Percentiles rank a stretch among this genome's conserved stretches.
Evolutionary conservation across 345 rosid genomes (phyloP).

Genomic region (Citrus medica): DNA sequence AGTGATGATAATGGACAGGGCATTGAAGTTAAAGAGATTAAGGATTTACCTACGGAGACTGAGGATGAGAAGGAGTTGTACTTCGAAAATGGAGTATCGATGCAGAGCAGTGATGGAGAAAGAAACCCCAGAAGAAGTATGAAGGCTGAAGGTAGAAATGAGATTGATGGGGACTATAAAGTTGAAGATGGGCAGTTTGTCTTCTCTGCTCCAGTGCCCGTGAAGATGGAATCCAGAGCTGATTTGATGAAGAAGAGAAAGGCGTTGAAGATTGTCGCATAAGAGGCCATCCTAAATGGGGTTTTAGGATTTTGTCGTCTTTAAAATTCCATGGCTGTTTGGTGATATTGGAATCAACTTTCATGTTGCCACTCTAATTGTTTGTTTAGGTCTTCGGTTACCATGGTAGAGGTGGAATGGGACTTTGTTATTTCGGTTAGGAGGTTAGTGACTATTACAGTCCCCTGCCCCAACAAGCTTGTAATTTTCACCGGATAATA

Average conservation of each 20-base stretch:
- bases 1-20: conserved; percentile 33
- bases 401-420: not conserved
- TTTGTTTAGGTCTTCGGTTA: conserved; percentile 8
- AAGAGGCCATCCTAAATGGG: not conserved
- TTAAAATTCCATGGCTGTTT: not conserved
- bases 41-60: conserved; percentile 22
- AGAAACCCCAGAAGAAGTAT: conserved; percentile 4
- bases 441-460: not conserved
- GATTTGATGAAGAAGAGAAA: conserved; percentile 35
- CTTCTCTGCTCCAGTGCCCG: conserved; percentile 64
- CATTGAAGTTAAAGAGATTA: conserved; percentile 29
- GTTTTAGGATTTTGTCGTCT: not conserved
- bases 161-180: conserved; percentile 12
- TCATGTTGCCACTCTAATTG: not conserved
- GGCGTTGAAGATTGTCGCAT: conserved; percentile 24
- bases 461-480: not conserved
- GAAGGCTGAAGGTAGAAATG: conserved; percentile 12
- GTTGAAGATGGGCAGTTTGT: conserved; percentile 30
- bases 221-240: conserved; percentile 64
- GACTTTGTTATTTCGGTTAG: not conserved
- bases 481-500: not conserved
- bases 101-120: conserved; percentile 34
- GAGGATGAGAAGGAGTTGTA: conserved; percentile 28
- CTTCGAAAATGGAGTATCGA: conserved; percentile 20
- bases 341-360: not conserved